These are phyloP conservation scores for Aspergillus ochraceoroseus DNA, from an alignment of 2,329 filamentous ascomycete species.

Conservation along the genomic window DNA sequence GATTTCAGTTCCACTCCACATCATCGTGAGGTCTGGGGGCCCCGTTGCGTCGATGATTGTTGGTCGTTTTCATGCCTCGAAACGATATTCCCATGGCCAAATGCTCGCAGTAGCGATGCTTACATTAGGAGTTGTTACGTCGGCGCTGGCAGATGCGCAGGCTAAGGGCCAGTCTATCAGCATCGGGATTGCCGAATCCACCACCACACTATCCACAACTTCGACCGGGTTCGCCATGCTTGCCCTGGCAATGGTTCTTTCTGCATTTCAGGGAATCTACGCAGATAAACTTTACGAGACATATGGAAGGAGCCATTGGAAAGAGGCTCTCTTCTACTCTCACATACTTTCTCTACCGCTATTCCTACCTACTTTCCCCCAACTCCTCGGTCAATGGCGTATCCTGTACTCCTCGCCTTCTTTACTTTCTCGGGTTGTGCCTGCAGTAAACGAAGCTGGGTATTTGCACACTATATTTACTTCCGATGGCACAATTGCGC, in stretches of 20 bases:
- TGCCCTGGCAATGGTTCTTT: conserved; percentile 81
- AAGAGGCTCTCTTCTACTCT: conserved; percentile 94
- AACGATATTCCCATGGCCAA: conserved; percentile 74
- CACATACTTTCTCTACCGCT: conserved; percentile 50
- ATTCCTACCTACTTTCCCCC: conserved; percentile 38
- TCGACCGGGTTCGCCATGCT: conserved; percentile 71
- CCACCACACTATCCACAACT: conserved; percentile 33
- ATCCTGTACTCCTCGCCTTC: conserved; percentile 34
- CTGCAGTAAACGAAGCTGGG: not conserved
- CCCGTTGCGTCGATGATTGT: conserved; percentile 93
- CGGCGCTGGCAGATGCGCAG: conserved; percentile 83
- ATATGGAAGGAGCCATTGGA: conserved; percentile 80
- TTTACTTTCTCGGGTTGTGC: conserved; percentile 25
- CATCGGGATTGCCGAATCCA: conserved; percentile 38
- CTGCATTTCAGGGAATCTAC: conserved; percentile 91
- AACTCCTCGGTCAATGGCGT: conserved; percentile 36
- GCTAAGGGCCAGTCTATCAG: conserved; percentile 58
- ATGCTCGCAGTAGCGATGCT: conserved; percentile 75
- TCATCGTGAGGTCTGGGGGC: conserved; percentile 89
- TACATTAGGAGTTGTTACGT: conserved; percentile 78
- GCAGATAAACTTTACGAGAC: conserved; percentile 82
- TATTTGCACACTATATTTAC: not conserved
- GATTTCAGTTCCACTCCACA: conserved; percentile 94
- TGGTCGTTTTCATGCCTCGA: conserved; percentile 74
- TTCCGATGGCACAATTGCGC: not conserved